phyloP scores from a whole-genome alignment of 306 rosid genomes.

The Castanospermum australe region DNA sequence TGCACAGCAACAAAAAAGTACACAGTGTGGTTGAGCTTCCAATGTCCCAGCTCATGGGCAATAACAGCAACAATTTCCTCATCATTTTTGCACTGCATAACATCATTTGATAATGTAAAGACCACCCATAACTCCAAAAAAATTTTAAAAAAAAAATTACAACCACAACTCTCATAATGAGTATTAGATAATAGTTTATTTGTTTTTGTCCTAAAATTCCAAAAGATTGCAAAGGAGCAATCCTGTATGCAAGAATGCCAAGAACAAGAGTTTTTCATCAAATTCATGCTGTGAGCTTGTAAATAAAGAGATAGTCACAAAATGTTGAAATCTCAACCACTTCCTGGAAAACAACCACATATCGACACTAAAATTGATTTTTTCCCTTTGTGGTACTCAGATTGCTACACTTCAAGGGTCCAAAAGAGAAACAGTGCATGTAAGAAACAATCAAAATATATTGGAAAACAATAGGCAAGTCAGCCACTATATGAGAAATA shows the following conservation, averaged over 20 bases:
- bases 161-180: too few species aligned
- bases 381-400: too few species aligned
- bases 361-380: too few species aligned
- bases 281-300: not conserved
- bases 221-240: not conserved
- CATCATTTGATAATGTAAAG: conserved; percentile 16
- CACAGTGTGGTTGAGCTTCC: conserved; percentile 96
- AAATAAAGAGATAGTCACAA: too few species aligned
- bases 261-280: not conserved
- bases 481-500: not conserved
- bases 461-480: not conserved
- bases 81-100: conserved; percentile 81
- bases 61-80: conserved; percentile 97
- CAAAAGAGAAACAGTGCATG: not conserved
- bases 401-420: not conserved
- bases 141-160: too few species aligned
- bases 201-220: not conserved
- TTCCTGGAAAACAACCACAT: too few species aligned
- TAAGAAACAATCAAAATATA: not conserved
- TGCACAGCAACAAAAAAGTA: conserved; percentile 93
- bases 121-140: not conserved
- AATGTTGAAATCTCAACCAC: not conserved
- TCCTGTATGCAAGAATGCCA: not conserved
- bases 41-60: conserved; percentile 97
- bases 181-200: too few species aligned